Conservation (phyloP, 805 yeast species). For the Saccharomyces kudriavzevii region DNA sequence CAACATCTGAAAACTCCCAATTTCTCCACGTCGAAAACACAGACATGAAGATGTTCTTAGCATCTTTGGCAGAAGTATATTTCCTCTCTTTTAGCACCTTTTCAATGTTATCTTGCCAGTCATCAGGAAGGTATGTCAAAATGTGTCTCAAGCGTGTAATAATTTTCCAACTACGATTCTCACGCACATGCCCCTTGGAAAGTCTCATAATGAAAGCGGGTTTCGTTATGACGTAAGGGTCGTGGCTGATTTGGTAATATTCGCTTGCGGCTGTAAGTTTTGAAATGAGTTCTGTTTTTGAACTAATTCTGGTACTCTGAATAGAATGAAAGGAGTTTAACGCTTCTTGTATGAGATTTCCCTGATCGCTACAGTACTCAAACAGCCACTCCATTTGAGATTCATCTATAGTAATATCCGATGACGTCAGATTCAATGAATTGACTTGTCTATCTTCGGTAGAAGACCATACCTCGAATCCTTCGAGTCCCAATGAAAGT, state of each 20-base stretch:
- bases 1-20: conserved; percentile 75
- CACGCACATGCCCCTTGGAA: conserved; percentile 63
- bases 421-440: conserved; percentile 25
- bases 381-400: conserved; percentile 33
- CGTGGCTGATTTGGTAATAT: conserved; percentile 54
- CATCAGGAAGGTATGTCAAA: conserved; percentile 45
- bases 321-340: conserved; percentile 3
- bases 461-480: conserved; percentile 25
- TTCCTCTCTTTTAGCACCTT: conserved; percentile 22
- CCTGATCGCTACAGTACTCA: conserved; percentile 12
- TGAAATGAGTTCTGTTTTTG: conserved; percentile 34
- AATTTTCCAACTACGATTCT: conserved; percentile 81
- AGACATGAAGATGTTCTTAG: conserved; percentile 45
- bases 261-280: conserved; percentile 42
- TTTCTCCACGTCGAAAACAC: conserved; percentile 76
- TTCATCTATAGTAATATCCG: conserved; percentile 28
- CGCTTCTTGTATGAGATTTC: conserved; percentile 6
- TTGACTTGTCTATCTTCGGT: conserved; percentile 11
- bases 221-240: conserved; percentile 82
- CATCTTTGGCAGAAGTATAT: conserved; percentile 44
- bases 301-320: conserved; percentile 6
- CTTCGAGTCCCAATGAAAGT: conserved; percentile 21
- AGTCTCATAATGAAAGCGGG: conserved; percentile 78
- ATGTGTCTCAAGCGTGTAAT: conserved; percentile 73
- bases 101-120: conserved; percentile 35